A percentile compares a stretch with the other conserved stretches of the same genome.
Conservation (phyloP, 352 stramenopile genomes). For the Phytophthora lateralis region DNA sequence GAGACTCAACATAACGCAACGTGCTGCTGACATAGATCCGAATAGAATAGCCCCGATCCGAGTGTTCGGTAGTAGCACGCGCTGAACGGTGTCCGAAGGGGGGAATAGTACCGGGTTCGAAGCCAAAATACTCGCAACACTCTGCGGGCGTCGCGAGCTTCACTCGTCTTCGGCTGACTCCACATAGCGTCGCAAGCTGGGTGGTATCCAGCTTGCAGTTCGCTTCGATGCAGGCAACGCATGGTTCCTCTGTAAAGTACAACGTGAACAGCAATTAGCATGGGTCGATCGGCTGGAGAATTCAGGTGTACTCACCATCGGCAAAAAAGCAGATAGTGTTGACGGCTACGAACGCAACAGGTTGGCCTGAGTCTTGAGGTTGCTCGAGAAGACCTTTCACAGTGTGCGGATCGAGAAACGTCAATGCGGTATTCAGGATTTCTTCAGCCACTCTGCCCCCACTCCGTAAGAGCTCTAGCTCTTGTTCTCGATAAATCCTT, state of each 20-base stretch:
- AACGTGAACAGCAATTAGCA: slow-evolving; percentile 1
- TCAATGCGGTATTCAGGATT: slow-evolving; percentile 28
- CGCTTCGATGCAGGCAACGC: slow-evolving; percentile 64
- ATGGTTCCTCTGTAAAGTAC: slow-evolving; percentile 45
- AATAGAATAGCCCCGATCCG: slow-evolving; percentile 11
- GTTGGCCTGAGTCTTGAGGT: slow-evolving; percentile 15
- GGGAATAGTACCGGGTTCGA: slow-evolving; percentile 64
- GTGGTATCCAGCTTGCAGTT: slow-evolving; percentile 65
- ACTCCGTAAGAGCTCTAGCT: slow-evolving; percentile 3
- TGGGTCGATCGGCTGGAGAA: background rate
- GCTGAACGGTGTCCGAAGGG: slow-evolving; percentile 53
- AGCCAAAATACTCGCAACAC: slow-evolving; percentile 66
- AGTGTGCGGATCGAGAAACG: slow-evolving; percentile 44
- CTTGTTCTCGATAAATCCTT: slow-evolving; percentile 20
- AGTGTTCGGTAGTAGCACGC: slow-evolving; percentile 1
- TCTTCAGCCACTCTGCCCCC: background rate
- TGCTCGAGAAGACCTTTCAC: slow-evolving; percentile 41
- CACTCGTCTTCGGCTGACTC: slow-evolving; percentile 62
- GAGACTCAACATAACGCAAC: slow-evolving; percentile 38
- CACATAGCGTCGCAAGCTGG: slow-evolving; percentile 50
- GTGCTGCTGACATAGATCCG: slow-evolving; percentile 49
- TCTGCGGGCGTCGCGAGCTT: slow-evolving; percentile 69
- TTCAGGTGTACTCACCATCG: slow-evolving; percentile 41
- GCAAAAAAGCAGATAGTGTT: slow-evolving; percentile 84
- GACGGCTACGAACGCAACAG: slow-evolving; percentile 47